Evolutionary conservation across 2,329 filamentous ascomycete species (phyloP).

Genomic region (Fusarium redolens): DNA sequence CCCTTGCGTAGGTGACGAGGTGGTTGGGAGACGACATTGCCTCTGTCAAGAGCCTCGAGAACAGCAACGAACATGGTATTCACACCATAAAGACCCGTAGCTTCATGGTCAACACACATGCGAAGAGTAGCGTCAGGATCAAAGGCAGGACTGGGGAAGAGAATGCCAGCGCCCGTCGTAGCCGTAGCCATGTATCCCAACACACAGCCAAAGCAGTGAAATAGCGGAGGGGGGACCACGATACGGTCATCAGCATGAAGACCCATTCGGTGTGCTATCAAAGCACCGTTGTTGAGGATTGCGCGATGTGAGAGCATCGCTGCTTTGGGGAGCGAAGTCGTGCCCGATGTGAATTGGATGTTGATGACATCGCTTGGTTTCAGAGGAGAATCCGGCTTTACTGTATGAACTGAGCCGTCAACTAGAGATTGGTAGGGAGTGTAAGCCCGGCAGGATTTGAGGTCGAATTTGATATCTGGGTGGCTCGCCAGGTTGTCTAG

Average conservation of each 20-base stretch:
- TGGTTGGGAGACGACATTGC: constrained; percentile 41
- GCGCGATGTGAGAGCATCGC: constrained; percentile 86
- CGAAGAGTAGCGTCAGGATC: constrained; percentile 78
- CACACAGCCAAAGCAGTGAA: constrained; percentile 91
- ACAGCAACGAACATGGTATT: constrained; percentile 95
- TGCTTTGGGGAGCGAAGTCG: constrained; percentile 89
- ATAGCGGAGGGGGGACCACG: constrained; percentile 87
- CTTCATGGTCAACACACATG: constrained; percentile 64
- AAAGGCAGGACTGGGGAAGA: constrained; percentile 90
- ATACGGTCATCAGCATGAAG: constrained; percentile 79
- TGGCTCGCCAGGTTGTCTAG: constrained; percentile 78
- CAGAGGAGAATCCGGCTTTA: constrained; percentile 61
- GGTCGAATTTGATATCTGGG: constrained; percentile 57
- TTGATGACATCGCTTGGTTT: constrained; percentile 80
- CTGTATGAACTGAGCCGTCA: constrained; percentile 44
- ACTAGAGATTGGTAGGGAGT: constrained; percentile 59
- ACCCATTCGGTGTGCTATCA: constrained; percentile 88
- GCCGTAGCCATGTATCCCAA: constrained; percentile 97
- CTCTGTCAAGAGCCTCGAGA: constrained; percentile 76
- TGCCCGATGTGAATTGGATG: constrained; percentile 98
- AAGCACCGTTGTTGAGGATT: constrained; percentile 92
- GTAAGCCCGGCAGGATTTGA: constrained; percentile 55
- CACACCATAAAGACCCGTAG: constrained; percentile 83
- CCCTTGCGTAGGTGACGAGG: constrained; percentile 76
- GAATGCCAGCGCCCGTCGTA: constrained; percentile 80